Percentiles rank a stretch among this genome's conserved stretches.
Conservation (phyloP, 139 green algal genomes). For the Asterochloris sp. region DNA sequence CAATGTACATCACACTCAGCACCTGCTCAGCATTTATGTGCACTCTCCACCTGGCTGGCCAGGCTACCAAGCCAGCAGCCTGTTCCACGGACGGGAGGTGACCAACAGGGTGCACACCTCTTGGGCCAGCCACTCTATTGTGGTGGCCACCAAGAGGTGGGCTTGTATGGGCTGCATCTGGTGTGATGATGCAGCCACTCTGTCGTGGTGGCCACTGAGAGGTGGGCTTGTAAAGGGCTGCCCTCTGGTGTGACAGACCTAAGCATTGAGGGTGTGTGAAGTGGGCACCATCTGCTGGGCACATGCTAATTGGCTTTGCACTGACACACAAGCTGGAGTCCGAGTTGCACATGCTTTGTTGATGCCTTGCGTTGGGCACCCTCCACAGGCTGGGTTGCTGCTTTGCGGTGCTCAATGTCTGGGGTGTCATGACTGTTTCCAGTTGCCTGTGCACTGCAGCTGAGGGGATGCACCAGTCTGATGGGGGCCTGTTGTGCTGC, state of each 20-base stretch:
- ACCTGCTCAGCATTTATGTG: conserved; percentile 35
- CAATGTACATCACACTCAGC: neutral
- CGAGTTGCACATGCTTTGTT: too few species aligned
- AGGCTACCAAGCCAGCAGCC: conserved; percentile 13
- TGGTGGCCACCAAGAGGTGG: conserved; percentile 23
- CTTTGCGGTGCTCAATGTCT: neutral
- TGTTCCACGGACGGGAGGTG: conserved; percentile 31
- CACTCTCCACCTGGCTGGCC: conserved; percentile 23
- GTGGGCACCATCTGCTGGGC: too few species aligned
- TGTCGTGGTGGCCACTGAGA: conserved; percentile 28
- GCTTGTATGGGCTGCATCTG: too few species aligned
- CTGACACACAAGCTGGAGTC: too few species aligned
- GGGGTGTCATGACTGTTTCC: neutral
- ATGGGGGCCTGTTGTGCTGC: conserved; percentile 19
- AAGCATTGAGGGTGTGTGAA: too few species aligned
- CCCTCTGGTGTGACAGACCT: too few species aligned
- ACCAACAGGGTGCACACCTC: neutral
- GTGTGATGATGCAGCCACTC: conserved; percentile 14
- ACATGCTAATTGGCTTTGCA: too few species aligned
- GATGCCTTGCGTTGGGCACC: too few species aligned
- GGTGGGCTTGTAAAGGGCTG: too few species aligned
- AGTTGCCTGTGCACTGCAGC: neutral
- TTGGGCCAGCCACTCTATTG: conserved; percentile 34
- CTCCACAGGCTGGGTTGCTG: neutral
- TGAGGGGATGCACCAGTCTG: conserved; percentile 34